These are phyloP conservation scores for Paramecium sexaurelia DNA, from an alignment of 73 alveolate genomes.

Conservation along the genomic window DNA sequence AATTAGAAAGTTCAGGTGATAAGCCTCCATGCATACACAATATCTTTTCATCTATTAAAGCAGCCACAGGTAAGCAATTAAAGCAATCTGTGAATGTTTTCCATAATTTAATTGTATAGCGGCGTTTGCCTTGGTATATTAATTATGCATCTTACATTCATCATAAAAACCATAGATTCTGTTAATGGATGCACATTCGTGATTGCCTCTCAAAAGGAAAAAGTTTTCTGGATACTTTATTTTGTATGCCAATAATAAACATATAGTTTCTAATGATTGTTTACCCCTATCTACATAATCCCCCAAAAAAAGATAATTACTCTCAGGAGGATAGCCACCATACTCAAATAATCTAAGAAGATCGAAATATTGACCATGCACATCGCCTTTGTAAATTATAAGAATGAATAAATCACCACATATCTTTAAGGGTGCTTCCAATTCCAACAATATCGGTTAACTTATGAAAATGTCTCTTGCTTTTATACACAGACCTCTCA, in stretches of 20 bases:
- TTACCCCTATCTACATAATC: constrained; percentile 98
- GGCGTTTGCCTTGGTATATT: constrained; percentile 62
- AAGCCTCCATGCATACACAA: constrained; percentile 99
- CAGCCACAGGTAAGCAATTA: constrained; percentile 99
- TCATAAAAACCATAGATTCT: constrained; percentile 99
- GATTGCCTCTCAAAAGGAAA: constrained; percentile 98
- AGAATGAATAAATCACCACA: constrained; percentile 24
- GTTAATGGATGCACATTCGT: constrained; percentile 99
- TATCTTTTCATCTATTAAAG: constrained; percentile 97
- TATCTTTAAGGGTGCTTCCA: constrained; percentile 85
- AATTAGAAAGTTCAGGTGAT: constrained; percentile 92
- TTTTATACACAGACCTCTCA: constrained; percentile 84
- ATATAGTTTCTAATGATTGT: constrained; percentile 91
- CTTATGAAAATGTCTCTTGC: constrained; percentile 86
- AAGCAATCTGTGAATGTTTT: constrained; percentile 99
- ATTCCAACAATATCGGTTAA: constrained; percentile 86
- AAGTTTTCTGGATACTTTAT: constrained; percentile 98
- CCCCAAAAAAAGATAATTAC: constrained; percentile 96
- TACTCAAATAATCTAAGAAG: constrained; percentile 90
- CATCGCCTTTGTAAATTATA: constrained; percentile 79
- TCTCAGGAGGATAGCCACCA: constrained; percentile 98
- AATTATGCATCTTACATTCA: constrained; percentile 85
- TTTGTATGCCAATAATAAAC: constrained; percentile 95
- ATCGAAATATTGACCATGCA: constrained; percentile 96
- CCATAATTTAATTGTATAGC: constrained; percentile 98